Conservation (phyloP, 352 stramenopile genomes). For the Elongisporangium anandrum region DNA sequence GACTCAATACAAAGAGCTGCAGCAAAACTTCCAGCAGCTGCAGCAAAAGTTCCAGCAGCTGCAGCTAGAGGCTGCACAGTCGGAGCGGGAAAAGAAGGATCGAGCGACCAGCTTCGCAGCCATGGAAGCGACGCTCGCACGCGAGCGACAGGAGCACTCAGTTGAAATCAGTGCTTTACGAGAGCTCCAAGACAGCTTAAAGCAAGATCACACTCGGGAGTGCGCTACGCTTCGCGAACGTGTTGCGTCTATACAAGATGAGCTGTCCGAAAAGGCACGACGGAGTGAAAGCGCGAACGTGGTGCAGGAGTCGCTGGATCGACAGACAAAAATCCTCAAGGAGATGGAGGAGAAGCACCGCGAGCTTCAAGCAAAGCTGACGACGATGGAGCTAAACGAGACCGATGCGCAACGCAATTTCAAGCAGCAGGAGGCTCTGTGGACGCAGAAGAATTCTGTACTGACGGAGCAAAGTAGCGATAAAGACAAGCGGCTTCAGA, state of each 20-base stretch:
- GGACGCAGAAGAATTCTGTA: not conserved
- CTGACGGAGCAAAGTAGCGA: not conserved
- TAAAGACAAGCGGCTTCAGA: conserved; percentile 1
- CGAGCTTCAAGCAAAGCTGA: conserved; percentile 3
- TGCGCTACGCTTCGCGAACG: conserved; percentile 4
- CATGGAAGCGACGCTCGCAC: conserved; percentile 2
- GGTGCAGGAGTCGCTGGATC: conserved; percentile 12
- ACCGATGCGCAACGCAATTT: conserved; percentile 1
- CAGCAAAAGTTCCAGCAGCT: conserved; percentile 10
- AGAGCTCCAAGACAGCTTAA: not conserved
- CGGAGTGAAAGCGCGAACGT: conserved; percentile 5
- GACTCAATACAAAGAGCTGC: conserved; percentile 16
- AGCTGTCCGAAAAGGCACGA: conserved; percentile 5
- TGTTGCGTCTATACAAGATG: conserved; percentile 6
- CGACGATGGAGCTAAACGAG: conserved; percentile 1
- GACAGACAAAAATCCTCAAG: conserved; percentile 8
- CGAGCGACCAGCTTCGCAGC: not conserved
- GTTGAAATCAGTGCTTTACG: conserved; percentile 1
- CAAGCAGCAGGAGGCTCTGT: not conserved
- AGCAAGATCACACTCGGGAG: conserved; percentile 5
- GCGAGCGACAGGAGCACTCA: conserved; percentile 4
- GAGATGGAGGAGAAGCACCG: conserved; percentile 10
- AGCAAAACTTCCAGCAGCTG: conserved; percentile 9
- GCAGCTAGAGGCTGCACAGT: conserved; percentile 11
- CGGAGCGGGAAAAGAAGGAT: conserved; percentile 13